phyloP scores from a whole-genome alignment of 2,329 filamentous ascomycete genomes.

The Clonostachys chloroleuca region DNA sequence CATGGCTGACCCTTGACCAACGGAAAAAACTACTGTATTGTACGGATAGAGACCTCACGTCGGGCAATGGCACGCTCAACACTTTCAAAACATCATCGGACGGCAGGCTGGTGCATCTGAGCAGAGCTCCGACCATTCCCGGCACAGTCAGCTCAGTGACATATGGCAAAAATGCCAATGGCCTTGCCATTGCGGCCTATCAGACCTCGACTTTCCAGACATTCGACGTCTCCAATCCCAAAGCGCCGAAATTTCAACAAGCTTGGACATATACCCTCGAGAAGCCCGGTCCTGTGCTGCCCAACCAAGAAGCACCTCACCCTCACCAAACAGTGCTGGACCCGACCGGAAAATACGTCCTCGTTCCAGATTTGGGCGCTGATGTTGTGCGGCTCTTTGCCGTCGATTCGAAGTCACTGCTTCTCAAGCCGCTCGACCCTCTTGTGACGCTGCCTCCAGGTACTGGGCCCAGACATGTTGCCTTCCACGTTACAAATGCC shows the following conservation, averaged over 20 bases:
- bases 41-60: constrained; percentile 49
- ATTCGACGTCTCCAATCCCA: constrained; percentile 34
- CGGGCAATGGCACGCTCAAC: constrained; percentile 39
- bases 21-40: constrained; percentile 48
- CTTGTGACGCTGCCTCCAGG: constrained; percentile 37
- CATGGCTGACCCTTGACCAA: constrained; percentile 51
- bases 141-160: constrained; percentile 38
- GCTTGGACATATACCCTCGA: constrained; percentile 31
- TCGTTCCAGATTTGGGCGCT: constrained; percentile 63
- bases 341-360: constrained; percentile 57
- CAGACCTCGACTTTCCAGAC: constrained; percentile 31
- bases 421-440: constrained; percentile 31
- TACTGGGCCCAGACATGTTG: constrained; percentile 60
- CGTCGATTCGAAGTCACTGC: constrained; percentile 35
- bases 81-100: constrained; percentile 28
- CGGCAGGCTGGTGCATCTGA: constrained; percentile 31
- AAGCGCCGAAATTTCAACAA: constrained; percentile 25
- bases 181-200: constrained; percentile 38
- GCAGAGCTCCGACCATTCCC: constrained; percentile 21
- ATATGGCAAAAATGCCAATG: constrained; percentile 33
- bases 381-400: constrained; percentile 56
- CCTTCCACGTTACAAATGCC: constrained; percentile 40
- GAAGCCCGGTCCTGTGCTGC: constrained; percentile 26
- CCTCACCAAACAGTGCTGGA: constrained; percentile 64
- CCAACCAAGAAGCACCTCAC: constrained; percentile 53